Conservation (phyloP, 2,329 filamentous ascomycete genomes). For the Cryphonectria radicalis region DNA sequence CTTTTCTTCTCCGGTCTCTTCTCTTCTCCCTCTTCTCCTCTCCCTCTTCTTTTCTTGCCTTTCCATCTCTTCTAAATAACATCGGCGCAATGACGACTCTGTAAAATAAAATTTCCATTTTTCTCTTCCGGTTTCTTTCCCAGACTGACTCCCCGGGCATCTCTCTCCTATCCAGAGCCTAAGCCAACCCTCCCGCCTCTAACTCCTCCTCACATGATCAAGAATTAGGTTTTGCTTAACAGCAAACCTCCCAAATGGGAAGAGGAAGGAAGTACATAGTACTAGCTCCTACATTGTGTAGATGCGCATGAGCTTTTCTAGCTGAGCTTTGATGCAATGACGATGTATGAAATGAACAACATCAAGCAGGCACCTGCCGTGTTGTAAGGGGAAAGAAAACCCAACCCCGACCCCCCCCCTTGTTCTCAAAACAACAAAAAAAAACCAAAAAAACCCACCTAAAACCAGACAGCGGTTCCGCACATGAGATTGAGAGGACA, state of each 20-base stretch:
- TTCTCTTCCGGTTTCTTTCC: not conserved
- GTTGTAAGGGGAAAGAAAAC: not conserved
- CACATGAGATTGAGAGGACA: too few relatives aligned
- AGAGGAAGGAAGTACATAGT: slow-evolving; percentile 25
- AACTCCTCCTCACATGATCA: not conserved
- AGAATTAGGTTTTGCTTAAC: not conserved
- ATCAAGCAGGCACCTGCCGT: not conserved
- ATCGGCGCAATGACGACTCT: slow-evolving; percentile 11
- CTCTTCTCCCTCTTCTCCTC: slow-evolving; percentile 11
- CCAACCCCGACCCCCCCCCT: too few relatives aligned
- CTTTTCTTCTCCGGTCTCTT: not conserved
- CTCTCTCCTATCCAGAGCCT: not conserved
- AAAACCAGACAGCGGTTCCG: too few relatives aligned
- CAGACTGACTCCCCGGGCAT: not conserved
- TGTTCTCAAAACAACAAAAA: too few relatives aligned
- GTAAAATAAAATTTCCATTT: not conserved
- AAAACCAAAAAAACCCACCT: too few relatives aligned
- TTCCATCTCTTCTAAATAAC: slow-evolving; percentile 14
- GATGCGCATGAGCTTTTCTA: slow-evolving; percentile 16
- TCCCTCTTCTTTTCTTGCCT: not conserved
- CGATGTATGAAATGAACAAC: slow-evolving; percentile 8
- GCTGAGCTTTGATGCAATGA: slow-evolving; percentile 7
- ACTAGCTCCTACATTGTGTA: slow-evolving; percentile 22
- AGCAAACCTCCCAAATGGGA: slow-evolving; percentile 27
- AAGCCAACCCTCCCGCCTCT: too few relatives aligned